phyloP scores from a whole-genome alignment of 495 filamentous ascomycete species.

The Zalerion maritima region DNA sequence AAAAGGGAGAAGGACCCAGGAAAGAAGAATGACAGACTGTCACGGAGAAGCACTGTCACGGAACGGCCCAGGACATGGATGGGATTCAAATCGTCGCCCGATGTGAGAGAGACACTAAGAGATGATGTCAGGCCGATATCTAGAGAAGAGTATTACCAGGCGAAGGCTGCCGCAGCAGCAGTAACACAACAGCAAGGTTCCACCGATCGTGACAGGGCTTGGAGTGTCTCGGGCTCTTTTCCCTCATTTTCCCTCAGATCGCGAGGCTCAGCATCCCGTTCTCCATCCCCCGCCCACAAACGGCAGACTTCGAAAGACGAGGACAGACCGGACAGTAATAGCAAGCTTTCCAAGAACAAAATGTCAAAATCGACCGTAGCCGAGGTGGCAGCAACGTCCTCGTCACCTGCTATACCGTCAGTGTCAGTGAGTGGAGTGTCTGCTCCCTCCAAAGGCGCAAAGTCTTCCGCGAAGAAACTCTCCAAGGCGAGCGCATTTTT shows the following conservation, averaged over 20 bases:
- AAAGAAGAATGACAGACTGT: slow-evolving; percentile 5
- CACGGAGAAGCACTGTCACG: slow-evolving; percentile 21
- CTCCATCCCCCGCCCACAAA: slow-evolving; percentile 37
- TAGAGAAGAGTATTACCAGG: no score
- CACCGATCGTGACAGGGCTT: slow-evolving; percentile 15
- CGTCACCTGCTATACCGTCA: slow-evolving; percentile 15
- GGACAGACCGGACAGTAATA: neutral
- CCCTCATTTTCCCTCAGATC: slow-evolving; percentile 51
- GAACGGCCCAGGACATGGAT: slow-evolving; percentile 30
- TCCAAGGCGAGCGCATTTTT: slow-evolving; percentile 26
- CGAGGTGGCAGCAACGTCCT: slow-evolving; percentile 14
- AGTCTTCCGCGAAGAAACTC: slow-evolving; percentile 14
- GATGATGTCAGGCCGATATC: no score
- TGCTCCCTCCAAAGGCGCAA: slow-evolving; percentile 13
- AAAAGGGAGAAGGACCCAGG: neutral
- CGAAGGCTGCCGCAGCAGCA: slow-evolving; percentile 10
- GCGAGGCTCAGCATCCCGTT: slow-evolving; percentile 48
- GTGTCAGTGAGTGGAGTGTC: slow-evolving; percentile 14
- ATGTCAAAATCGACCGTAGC: slow-evolving; percentile 6
- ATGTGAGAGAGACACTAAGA: slow-evolving; percentile 13
- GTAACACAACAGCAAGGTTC: slow-evolving; percentile 7
- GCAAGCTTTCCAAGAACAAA: slow-evolving; percentile 9
- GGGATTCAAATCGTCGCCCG: slow-evolving; percentile 23
- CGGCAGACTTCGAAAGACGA: no score
- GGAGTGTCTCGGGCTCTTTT: slow-evolving; percentile 45